Percentiles rank a stretch among this genome's conserved stretches.
These are phyloP conservation scores for Grammothele lineata DNA, from an alignment of 768 basidiomycete genomes.

Conservation along the genomic window DNA sequence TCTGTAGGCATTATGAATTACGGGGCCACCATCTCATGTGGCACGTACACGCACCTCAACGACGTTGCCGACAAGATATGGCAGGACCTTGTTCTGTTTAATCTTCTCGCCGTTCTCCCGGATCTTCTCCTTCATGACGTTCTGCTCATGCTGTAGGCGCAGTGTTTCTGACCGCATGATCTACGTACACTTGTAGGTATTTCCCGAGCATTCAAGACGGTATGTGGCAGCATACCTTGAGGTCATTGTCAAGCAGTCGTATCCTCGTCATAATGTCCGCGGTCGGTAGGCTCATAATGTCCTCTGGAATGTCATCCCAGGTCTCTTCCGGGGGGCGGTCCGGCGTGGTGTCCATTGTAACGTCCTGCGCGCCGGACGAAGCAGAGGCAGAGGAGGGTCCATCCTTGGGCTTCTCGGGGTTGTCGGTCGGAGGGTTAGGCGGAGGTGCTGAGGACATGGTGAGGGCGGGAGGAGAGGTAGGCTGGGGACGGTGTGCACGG, in stretches of 20 bases:
- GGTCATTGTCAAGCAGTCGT: conserved; percentile 93
- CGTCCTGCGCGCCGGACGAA: conserved; percentile 26
- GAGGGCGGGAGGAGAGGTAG: conserved; percentile 8
- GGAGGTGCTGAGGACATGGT: conserved; percentile 56
- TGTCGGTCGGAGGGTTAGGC: conserved; percentile 35
- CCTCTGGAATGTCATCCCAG: conserved; percentile 89
- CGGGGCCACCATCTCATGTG: neutral
- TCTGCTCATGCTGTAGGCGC: conserved; percentile 90
- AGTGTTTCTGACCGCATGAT: conserved; percentile 96
- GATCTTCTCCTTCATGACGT: conserved; percentile 97
- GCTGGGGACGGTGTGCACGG: neutral
- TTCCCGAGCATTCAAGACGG: neutral
- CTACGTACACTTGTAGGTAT: conserved; percentile 33
- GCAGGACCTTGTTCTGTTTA: conserved; percentile 98
- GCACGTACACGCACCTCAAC: conserved; percentile 70
- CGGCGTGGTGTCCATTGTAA: conserved; percentile 70
- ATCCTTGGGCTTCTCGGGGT: conserved; percentile 44
- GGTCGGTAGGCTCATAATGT: conserved; percentile 69
- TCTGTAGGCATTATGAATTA: conserved; percentile 41
- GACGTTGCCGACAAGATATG: conserved; percentile 96
- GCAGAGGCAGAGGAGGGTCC: conserved; percentile 36
- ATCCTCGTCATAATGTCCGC: conserved; percentile 89
- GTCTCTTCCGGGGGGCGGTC: conserved; percentile 72
- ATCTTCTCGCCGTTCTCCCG: conserved; percentile 97
- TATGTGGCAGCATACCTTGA: conserved; percentile 59